These are phyloP conservation scores for Nepenthes mirabilis DNA, from an alignment of 148 eudicot genomes.

Conservation along the genomic window DNA sequence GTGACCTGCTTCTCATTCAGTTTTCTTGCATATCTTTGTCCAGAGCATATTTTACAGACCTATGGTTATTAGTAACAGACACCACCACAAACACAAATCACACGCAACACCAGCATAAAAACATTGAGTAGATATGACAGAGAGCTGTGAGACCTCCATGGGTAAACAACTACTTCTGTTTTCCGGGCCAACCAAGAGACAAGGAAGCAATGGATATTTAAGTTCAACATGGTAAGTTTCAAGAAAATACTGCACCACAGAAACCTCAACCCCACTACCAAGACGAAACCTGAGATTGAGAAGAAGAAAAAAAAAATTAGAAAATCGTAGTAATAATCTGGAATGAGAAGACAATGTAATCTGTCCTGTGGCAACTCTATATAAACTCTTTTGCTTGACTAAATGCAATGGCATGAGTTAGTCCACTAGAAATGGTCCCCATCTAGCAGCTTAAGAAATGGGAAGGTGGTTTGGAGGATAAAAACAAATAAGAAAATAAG, in stretches of 20 bases:
- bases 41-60: slow-evolving; percentile 44
- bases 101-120: background rate
- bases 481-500: too few relatives aligned
- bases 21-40: slow-evolving; percentile 54
- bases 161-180: slow-evolving; percentile 50
- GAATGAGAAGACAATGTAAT: too few relatives aligned
- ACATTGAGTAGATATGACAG: background rate
- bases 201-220: slow-evolving; percentile 34
- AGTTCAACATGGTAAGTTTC: slow-evolving; percentile 32
- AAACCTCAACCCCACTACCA: slow-evolving; percentile 9
- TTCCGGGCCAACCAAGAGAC: slow-evolving; percentile 46
- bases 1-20: slow-evolving; percentile 65
- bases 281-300: background rate
- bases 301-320: background rate
- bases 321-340: background rate
- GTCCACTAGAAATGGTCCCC: too few relatives aligned
- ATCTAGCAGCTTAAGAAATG: too few relatives aligned
- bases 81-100: background rate
- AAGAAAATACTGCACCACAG: slow-evolving; percentile 49
- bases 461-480: too few relatives aligned
- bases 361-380: too few relatives aligned
- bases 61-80: slow-evolving; percentile 2
- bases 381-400: too few relatives aligned
- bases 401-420: too few relatives aligned
- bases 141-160: slow-evolving; percentile 50